Evolutionary conservation across 1,284 basidiomycete species (phyloP), one percentile per base, ranked within the genome.

Genomic region (Marasmius tenuissimus): DNA sequence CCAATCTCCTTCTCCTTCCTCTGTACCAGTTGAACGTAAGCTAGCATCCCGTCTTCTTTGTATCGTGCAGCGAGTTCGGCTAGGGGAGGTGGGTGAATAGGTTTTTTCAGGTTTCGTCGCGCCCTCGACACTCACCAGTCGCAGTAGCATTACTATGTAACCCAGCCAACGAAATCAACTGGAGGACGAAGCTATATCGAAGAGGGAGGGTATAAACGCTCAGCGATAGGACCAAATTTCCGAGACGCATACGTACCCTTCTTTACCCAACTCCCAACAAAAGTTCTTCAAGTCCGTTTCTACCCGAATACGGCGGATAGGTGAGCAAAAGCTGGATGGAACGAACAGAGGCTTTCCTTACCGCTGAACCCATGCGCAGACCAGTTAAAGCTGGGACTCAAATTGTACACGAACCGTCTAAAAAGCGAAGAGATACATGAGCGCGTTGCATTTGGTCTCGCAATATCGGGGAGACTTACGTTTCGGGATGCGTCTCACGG

Each of bases 371-470:
- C 94, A 70, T 92, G 89, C 11, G 83, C 85, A 34, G 85, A 81
- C 95, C 95, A 97, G 75, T 97, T 96, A 82, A 97, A 97, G 70
- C 92, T 94, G 3, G 27, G 95, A 70, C 92, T 94, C 63, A 97
- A 78, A 74, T 97, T 97, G 73, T 97, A 97, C n/a, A 96, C 94
- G 68, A 97, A 86, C 89, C 88, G 88, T 67, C 85, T 88, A 55
- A 4, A n/a, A 47, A 57, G 38, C 11, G n/a, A n/a, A 35, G 42
- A n/a, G n/a, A n/a, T n/a, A n/a, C n/a, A n/a, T n/a, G n/a, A n/a
- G 48, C 34, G 14, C 48, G 22, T 20, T 45, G 42, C 40, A 59
- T 61, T 22, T 16, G 16, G 22, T 18, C 62, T 8, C 42, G 18
- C n/a, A n/a, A n/a, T 16, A 50, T 5, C 59, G 58, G 54, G 40